Evolutionary conservation across 768 basidiomycete genomes (phyloP).

Genomic region (Phylloporus sp.): DNA sequence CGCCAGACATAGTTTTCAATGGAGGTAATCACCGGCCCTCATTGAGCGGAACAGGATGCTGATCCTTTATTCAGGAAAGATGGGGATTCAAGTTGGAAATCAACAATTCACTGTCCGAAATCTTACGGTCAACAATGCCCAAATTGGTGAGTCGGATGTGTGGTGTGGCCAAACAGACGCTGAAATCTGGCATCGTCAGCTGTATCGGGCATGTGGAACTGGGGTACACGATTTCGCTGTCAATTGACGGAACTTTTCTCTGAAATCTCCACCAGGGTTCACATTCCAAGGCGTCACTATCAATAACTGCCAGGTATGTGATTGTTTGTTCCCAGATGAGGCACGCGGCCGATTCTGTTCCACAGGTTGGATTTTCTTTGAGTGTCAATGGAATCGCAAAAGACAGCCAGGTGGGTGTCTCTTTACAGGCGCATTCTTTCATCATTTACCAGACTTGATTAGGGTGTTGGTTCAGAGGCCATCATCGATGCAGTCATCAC

Average conservation of each 20-base stretch:
- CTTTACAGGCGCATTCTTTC: neutral
- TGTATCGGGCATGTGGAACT: constrained; percentile 35
- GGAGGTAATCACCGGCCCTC: constrained; percentile 26
- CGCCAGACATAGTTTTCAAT: constrained; percentile 38
- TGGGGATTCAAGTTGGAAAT: constrained; percentile 69
- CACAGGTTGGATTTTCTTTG: constrained; percentile 44
- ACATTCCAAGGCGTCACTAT: constrained; percentile 50
- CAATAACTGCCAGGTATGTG: constrained; percentile 31
- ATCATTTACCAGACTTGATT: neutral
- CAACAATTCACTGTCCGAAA: constrained; percentile 76
- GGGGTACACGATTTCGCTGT: constrained; percentile 29
- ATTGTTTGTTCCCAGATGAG: neutral
- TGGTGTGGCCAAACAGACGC: neutral
- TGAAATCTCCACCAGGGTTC: constrained; percentile 34
- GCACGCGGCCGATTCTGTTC: neutral
- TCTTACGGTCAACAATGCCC: constrained; percentile 46
- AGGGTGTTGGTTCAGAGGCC: constrained; percentile 40
- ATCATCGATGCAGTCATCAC: constrained; percentile 44
- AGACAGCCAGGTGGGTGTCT: constrained; percentile 28
- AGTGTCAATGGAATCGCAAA: constrained; percentile 33
- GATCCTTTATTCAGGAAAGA: constrained; percentile 28
- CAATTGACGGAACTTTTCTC: neutral
- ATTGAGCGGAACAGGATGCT: neutral
- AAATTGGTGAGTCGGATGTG: constrained; percentile 26
- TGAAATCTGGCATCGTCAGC: constrained; percentile 16